These are phyloP conservation scores for Nicotiana rustica DNA, from an alignment of 305 asterid genomes.

Conservation along the genomic window DNA sequence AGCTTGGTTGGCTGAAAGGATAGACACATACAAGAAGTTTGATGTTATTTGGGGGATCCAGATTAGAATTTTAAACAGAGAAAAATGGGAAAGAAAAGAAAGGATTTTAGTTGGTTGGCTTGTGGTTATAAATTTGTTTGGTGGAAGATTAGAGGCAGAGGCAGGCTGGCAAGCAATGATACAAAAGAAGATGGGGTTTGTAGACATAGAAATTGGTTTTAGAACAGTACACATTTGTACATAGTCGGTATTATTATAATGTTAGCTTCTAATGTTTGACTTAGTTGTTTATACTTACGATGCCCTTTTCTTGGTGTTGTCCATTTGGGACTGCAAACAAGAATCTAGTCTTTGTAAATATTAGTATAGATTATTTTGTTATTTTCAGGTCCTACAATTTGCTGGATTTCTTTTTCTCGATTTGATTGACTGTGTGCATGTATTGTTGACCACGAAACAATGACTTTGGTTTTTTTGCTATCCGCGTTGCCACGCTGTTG, in stretches of 20 bases:
- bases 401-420: background rate
- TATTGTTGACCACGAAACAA: constrained; percentile 29
- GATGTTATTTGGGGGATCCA: constrained; percentile 47
- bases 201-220: constrained; percentile 24
- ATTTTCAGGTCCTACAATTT: background rate
- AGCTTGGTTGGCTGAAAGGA: constrained; percentile 49
- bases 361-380: background rate
- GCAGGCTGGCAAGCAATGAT: constrained; percentile 31
- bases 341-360: constrained; percentile 32
- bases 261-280: constrained; percentile 19
- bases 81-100: constrained; percentile 34
- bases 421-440: constrained; percentile 9
- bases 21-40: constrained; percentile 31
- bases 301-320: constrained; percentile 22
- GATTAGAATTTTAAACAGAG: constrained; percentile 27
- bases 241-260: background rate
- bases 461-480: background rate
- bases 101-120: constrained; percentile 39
- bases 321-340: constrained; percentile 21
- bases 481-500: background rate
- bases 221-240: constrained; percentile 9
- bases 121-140: constrained; percentile 33
- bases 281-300: constrained; percentile 22
- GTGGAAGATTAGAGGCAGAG: constrained; percentile 10
- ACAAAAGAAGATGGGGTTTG: background rate